A percentile compares a stretch with the other conserved stretches of the same genome.
These are phyloP conservation scores for Panicum hallii DNA, from an alignment of 202 grass and related monocot species.

Conservation along the genomic window DNA sequence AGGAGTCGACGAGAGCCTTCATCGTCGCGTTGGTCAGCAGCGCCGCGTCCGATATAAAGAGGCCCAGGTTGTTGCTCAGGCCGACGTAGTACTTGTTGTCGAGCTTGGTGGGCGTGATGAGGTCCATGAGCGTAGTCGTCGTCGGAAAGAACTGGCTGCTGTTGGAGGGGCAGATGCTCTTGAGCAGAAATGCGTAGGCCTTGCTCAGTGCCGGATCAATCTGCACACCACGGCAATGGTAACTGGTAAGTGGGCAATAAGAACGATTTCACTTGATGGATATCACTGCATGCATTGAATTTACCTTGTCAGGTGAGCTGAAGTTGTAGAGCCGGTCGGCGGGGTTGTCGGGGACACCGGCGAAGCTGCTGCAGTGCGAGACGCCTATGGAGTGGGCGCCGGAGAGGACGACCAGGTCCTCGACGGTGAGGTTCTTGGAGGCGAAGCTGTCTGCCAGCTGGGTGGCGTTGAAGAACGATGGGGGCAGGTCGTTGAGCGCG, in stretches of 20 bases:
- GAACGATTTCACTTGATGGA: not conserved
- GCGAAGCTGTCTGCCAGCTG: slow-evolving; percentile 47
- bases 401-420: slow-evolving; percentile 65
- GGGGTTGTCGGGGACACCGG: not conserved
- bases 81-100: slow-evolving; percentile 85
- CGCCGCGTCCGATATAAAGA: slow-evolving; percentile 60
- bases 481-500: slow-evolving; percentile 34
- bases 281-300: no score
- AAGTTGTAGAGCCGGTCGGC: slow-evolving; percentile 56
- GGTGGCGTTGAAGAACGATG: slow-evolving; percentile 42
- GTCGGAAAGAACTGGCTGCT: slow-evolving; percentile 43
- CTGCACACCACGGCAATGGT: not conserved
- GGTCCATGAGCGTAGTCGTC: slow-evolving; percentile 48
- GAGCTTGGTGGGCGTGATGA: slow-evolving; percentile 49
- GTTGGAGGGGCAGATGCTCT: slow-evolving; percentile 50
- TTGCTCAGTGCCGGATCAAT: slow-evolving; percentile 54
- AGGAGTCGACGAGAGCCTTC: slow-evolving; percentile 48
- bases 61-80: slow-evolving; percentile 48
- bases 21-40: slow-evolving; percentile 55
- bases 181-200: slow-evolving; percentile 62
- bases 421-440: slow-evolving; percentile 57
- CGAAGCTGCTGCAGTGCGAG: slow-evolving; percentile 61
- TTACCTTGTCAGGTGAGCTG: slow-evolving; percentile 36
- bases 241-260: not conserved
- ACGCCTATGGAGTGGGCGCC: slow-evolving; percentile 72